These are phyloP conservation scores for Phytophthora boehmeriae DNA, from an alignment of 352 stramenopile species.

Conservation along the genomic window DNA sequence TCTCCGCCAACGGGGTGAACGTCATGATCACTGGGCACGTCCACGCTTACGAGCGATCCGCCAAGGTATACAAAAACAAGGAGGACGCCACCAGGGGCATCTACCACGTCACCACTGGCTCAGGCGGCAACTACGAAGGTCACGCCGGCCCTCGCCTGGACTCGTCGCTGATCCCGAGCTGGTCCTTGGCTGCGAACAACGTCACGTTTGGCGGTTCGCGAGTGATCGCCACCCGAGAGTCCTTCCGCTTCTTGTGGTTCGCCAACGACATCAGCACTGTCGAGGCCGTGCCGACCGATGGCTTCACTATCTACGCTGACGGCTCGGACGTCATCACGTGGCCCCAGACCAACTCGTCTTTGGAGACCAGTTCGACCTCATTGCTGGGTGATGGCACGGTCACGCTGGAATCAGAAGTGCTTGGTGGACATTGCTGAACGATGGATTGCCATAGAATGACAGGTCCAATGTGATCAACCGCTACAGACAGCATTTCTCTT, in stretches of 20 bases:
- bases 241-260: constrained; percentile 52
- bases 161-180: constrained; percentile 36
- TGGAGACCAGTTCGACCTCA: neutral
- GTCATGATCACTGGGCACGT: constrained; percentile 55
- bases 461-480: no score
- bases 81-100: constrained; percentile 39
- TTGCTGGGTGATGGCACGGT: no score
- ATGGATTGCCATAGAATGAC: no score
- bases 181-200: constrained; percentile 49
- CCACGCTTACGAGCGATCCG: constrained; percentile 53
- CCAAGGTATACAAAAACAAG: constrained; percentile 61
- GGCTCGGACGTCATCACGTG: constrained; percentile 40
- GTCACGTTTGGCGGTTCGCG: constrained; percentile 50
- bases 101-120: constrained; percentile 56
- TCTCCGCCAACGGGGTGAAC: constrained; percentile 46
- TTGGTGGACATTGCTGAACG: constrained; percentile 19
- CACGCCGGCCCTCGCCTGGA: constrained; percentile 40
- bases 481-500: no score
- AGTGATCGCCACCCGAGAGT: constrained; percentile 51
- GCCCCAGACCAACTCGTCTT: constrained; percentile 33
- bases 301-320: constrained; percentile 56
- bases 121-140: constrained; percentile 60
- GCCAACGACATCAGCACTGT: constrained; percentile 43
- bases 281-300: constrained; percentile 45
- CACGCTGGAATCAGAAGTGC: constrained; percentile 13